Evolutionary conservation across 305 asterid species (phyloP).

Genomic region (Solanum hybrid): DNA sequence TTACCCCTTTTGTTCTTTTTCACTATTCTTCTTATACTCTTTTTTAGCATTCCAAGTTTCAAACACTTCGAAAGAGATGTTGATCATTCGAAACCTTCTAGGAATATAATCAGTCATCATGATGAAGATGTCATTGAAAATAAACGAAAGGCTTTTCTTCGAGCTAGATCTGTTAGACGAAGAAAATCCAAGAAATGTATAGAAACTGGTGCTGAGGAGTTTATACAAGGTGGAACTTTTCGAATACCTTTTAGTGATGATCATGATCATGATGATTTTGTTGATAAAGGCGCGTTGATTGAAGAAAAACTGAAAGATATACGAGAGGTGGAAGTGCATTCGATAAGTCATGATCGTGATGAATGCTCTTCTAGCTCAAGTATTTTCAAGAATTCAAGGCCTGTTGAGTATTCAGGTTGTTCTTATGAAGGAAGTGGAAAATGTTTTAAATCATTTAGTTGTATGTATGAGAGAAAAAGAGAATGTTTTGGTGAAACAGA

Average conservation of each 20-base stretch:
- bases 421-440: background rate
- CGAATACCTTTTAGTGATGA: slow-evolving; percentile 8
- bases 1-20: slow-evolving; percentile 25
- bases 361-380: slow-evolving; percentile 12
- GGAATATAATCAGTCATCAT: background rate
- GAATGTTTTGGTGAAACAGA: slow-evolving; percentile 25
- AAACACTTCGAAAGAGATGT: slow-evolving; percentile 4
- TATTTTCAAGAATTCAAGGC: background rate
- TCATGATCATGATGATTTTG: slow-evolving; percentile 21
- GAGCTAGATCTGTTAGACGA: slow-evolving; percentile 60
- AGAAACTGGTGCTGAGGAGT: slow-evolving; percentile 16
- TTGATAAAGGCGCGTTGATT: slow-evolving; percentile 32
- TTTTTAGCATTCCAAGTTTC: slow-evolving; percentile 7
- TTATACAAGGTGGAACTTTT: slow-evolving; percentile 28
- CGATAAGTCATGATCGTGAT: background rate
- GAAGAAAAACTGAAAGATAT: slow-evolving; percentile 51
- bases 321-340: slow-evolving; percentile 37
- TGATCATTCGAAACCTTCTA: background rate
- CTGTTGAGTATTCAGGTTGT: background rate
- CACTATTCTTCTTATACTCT: slow-evolving; percentile 18
- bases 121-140: background rate
- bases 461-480: slow-evolving; percentile 6
- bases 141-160: slow-evolving; percentile 21
- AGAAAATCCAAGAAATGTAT: slow-evolving; percentile 38
- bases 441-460: slow-evolving; percentile 3